Evolutionary conservation across 768 basidiomycete species (phyloP), one percentile per base, ranked within the genome.

Genomic region (Boletus patriciae): DNA sequence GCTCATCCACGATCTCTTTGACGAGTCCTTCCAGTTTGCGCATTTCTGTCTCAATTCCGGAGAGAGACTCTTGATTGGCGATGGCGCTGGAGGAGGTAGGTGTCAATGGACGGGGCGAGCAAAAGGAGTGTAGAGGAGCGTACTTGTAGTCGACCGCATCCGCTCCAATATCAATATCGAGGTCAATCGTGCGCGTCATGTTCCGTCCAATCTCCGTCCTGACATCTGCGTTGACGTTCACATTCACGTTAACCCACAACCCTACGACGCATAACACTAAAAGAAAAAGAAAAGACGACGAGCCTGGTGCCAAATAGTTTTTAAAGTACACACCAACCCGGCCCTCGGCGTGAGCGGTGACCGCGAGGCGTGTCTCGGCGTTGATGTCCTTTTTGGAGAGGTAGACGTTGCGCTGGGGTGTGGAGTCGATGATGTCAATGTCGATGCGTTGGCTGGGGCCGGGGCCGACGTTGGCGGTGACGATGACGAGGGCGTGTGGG

Each of bases 81-180:
- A 98, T 99, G 25, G 97, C 97, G 65, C 94, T 97, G 67, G 21
- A 52, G 60, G 57, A 23, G 41, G 33, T 16, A 46, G 57, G 33
- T 58, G 25, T n/a, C n/a, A 25, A 25, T 4, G 44, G 53, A 40
- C 40, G 53, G 50, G 12, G 34, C 2, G 15, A 27, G 42, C 3
- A 4, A 2, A 27, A 11, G 9, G 16, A 18, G 18, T 6, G 21
- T 25, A 7, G 50, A 41, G n/a, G 37, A 11, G 77, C 89, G 61
- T 67, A 96, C 94, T 99, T 98, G 82, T 98, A 98, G 75, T 99
- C 97, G 37, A 98, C 88, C 2, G 97, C 97, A 66, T 98, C 96
- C 13, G 96, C 95, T 36, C 97, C 97, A 71, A 99, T 95, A 68
- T 99, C 97, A 37, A 98, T 84, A 67, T 98, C 97, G 55, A 98